Percentiles rank a stretch among this genome's conserved stretches.
phyloP scores from a whole-genome alignment of 306 rosid species.

The Lathyrus aphaca region DNA sequence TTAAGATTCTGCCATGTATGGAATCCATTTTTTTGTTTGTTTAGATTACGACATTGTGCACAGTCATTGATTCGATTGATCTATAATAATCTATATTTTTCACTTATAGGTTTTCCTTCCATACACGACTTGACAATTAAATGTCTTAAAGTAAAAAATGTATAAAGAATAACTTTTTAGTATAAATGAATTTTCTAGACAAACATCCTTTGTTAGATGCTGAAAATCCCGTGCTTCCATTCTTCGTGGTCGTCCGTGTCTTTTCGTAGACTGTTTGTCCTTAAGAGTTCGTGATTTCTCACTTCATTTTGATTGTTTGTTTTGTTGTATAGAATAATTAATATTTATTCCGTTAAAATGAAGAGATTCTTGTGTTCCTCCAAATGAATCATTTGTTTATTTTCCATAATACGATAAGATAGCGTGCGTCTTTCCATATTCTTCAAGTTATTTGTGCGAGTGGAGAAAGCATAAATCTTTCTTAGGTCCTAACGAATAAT shows the following conservation, averaged over 20 bases:
- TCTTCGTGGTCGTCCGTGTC: too few relatives aligned
- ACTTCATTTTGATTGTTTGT: too few relatives aligned
- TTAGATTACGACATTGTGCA: neutral
- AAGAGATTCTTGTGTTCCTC: neutral
- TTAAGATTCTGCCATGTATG: too few relatives aligned
- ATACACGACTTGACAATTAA: neutral
- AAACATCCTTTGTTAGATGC: neutral
- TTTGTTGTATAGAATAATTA: neutral
- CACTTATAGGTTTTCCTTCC: neutral
- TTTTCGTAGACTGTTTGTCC: too few relatives aligned
- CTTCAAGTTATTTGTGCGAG: neutral
- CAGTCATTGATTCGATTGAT: neutral
- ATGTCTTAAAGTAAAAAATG: too few relatives aligned
- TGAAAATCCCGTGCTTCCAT: slow-evolving; percentile 7
- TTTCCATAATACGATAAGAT: neutral
- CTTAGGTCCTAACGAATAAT: neutral
- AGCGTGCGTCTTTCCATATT: slow-evolving; percentile 6
- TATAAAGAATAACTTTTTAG: neutral
- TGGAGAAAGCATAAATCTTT: neutral
- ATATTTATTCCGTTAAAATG: neutral
- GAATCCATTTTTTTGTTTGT: too few relatives aligned
- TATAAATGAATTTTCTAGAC: too few relatives aligned
- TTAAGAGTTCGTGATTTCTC: too few relatives aligned
- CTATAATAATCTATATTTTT: neutral
- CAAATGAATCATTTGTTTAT: slow-evolving; percentile 20